Percentiles rank a stretch among this genome's conserved stretches.
Evolutionary conservation across 495 filamentous ascomycete species (phyloP).

Genomic region (Corynascus novoguineensis): DNA sequence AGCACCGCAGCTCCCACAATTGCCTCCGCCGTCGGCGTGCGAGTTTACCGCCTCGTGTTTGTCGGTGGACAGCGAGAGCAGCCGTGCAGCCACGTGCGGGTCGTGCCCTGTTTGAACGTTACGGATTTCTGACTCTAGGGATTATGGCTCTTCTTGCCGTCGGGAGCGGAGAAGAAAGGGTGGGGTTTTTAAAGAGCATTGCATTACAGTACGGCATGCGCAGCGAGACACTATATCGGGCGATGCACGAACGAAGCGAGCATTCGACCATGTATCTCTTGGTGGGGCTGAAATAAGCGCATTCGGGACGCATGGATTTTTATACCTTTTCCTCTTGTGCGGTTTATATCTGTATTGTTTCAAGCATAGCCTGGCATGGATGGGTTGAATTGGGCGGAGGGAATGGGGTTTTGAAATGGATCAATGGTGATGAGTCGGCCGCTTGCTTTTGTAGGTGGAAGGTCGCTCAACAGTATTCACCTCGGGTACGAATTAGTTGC

Average conservation of each 20-base stretch:
- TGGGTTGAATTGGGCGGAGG: constrained; percentile 1
- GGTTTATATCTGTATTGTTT: constrained; percentile 2
- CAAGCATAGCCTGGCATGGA: constrained; percentile 14
- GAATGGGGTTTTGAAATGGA: neutral
- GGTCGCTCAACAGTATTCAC: too few species aligned
- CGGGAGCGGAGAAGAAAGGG: too few species aligned
- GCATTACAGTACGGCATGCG: neutral
- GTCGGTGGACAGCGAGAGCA: neutral
- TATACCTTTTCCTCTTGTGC: neutral
- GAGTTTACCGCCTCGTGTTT: neutral
- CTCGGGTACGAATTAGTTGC: too few species aligned
- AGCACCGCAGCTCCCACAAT: neutral
- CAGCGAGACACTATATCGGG: too few species aligned
- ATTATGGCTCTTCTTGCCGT: too few species aligned
- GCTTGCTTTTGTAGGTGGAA: neutral
- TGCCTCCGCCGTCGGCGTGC: neutral
- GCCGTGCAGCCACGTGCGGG: neutral
- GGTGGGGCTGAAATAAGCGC: neutral
- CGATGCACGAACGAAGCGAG: neutral
- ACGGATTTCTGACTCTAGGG: neutral
- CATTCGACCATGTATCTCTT: neutral
- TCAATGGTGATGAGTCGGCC: neutral
- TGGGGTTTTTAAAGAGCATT: neutral
- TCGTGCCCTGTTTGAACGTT: neutral
- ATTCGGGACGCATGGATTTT: too few species aligned